These are phyloP conservation scores for Gastrolobium villosum DNA, from an alignment of 306 rosid genomes.

Conservation along the genomic window DNA sequence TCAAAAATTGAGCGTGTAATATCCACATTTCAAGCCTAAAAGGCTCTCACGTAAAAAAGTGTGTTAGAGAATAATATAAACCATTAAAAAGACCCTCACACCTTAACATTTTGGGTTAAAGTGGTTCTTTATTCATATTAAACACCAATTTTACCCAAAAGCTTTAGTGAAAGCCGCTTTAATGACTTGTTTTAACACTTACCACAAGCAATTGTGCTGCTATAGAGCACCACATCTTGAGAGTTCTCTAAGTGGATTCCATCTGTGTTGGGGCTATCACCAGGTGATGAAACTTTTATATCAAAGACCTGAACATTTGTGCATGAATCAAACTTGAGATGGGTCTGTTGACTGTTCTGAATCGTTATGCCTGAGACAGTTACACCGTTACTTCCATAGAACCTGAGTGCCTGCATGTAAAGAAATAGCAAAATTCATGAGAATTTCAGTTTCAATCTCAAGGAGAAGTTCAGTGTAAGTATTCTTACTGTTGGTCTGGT, in stretches of 20 bases:
- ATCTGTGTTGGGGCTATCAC: slow-evolving; percentile 82
- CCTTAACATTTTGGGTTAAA: no score
- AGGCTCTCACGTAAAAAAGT: no score
- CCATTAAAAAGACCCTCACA: no score
- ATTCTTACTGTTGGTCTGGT: slow-evolving; percentile 72
- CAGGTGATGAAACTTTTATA: slow-evolving; percentile 66
- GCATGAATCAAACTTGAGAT: slow-evolving; percentile 75
- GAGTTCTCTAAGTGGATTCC: slow-evolving; percentile 87
- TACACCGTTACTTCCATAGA: slow-evolving; percentile 73
- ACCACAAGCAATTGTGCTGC: slow-evolving; percentile 78
- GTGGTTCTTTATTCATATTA: no score
- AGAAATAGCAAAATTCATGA: not conserved
- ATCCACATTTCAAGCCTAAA: no score
- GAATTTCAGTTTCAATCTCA: not conserved
- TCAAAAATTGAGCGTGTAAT: no score
- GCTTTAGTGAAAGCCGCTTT: no score
- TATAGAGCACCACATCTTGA: slow-evolving; percentile 56
- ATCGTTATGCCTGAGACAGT: slow-evolving; percentile 74
- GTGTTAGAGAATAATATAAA: no score
- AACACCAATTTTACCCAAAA: no score
- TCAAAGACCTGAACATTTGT: slow-evolving; percentile 65
- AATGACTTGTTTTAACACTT: not conserved
- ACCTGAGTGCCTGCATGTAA: slow-evolving; percentile 68
- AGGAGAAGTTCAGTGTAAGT: not conserved
- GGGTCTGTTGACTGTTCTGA: slow-evolving; percentile 76